phyloP scores from a whole-genome alignment of 2,329 filamentous ascomycete genomes.

The Beauveria australis region DNA sequence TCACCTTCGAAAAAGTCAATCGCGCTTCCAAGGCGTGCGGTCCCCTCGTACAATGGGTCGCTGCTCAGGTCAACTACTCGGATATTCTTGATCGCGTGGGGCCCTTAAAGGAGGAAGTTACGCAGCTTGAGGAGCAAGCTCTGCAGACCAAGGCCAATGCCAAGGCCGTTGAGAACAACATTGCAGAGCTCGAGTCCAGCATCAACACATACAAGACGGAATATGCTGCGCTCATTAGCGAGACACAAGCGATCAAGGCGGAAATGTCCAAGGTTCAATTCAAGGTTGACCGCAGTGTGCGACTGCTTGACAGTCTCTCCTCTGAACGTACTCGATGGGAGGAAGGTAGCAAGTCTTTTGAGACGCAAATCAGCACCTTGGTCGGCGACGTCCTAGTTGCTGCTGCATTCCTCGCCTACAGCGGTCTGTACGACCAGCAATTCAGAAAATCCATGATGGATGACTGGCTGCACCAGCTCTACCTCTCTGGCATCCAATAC shows the following conservation, averaged over 20 bases:
- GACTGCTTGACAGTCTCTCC: conserved; percentile 86
- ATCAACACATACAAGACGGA: conserved; percentile 94
- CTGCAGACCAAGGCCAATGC: conserved; percentile 90
- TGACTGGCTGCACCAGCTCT: conserved; percentile 91
- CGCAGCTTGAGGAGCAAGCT: conserved; percentile 76
- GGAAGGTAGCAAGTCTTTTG: conserved; percentile 93
- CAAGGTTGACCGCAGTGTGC: conserved; percentile 94
- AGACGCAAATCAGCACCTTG: conserved; percentile 93
- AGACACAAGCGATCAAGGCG: conserved; percentile 92
- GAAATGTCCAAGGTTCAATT: conserved; percentile 96
- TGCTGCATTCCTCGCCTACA: conserved; percentile 95
- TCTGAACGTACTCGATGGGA: conserved; percentile 94
- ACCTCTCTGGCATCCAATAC: conserved; percentile 85
- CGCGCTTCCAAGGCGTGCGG: conserved; percentile 95
- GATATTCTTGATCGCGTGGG: conserved; percentile 92
- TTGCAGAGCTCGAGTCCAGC: conserved; percentile 74
- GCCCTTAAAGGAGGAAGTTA: conserved; percentile 83
- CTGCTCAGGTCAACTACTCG: conserved; percentile 96
- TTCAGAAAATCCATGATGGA: conserved; percentile 97
- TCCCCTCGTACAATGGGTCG: conserved; percentile 92
- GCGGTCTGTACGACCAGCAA: conserved; percentile 93
- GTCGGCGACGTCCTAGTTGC: conserved; percentile 93
- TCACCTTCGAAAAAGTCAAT: conserved; percentile 93
- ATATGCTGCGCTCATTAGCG: conserved; percentile 90
- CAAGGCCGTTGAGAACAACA: conserved; percentile 81